Percentiles rank a stretch among this genome's conserved stretches.
Evolutionary conservation across 75 land plant species (phyloP).

Genomic region (Chamaecyparis obtusa): DNA sequence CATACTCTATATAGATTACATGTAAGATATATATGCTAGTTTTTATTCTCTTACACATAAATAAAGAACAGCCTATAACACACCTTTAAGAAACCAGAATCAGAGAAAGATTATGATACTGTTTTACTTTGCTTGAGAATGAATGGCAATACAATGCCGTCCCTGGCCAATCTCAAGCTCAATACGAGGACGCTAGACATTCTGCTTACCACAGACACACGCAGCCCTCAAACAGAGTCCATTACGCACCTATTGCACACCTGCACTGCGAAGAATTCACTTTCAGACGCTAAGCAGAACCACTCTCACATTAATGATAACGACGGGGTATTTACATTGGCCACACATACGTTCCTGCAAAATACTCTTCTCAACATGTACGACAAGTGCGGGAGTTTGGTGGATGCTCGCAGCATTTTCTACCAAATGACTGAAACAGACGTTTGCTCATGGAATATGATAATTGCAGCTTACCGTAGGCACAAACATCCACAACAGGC

Average conservation of each 20-base stretch:
- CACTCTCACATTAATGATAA: not conserved
- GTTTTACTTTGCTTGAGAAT: no score
- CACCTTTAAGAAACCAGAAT: no score
- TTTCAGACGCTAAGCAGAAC: not conserved
- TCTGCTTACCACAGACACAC: not conserved
- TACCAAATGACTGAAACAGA: slow-evolving; percentile 15
- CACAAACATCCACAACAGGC: slow-evolving; percentile 13
- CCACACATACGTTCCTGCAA: not conserved
- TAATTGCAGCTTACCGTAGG: slow-evolving; percentile 28
- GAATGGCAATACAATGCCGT: not conserved
- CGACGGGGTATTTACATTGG: not conserved
- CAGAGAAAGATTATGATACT: no score
- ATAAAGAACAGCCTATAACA: no score
- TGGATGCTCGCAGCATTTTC: slow-evolving; percentile 22
- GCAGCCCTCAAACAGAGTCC: not conserved
- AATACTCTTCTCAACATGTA: slow-evolving; percentile 35
- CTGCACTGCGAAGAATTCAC: not conserved
- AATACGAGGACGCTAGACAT: not conserved
- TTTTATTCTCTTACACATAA: no score
- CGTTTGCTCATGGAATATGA: slow-evolving; percentile 23
- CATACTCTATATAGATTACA: no score
- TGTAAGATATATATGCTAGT: no score
- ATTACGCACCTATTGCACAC: not conserved
- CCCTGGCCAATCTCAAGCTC: not conserved
- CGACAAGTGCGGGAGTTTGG: slow-evolving; percentile 16